Evolutionary conservation across 2,329 filamentous ascomycete species (phyloP), one percentile per base, ranked within the genome.

Genomic region (Ophiocordyceps australis): DNA sequence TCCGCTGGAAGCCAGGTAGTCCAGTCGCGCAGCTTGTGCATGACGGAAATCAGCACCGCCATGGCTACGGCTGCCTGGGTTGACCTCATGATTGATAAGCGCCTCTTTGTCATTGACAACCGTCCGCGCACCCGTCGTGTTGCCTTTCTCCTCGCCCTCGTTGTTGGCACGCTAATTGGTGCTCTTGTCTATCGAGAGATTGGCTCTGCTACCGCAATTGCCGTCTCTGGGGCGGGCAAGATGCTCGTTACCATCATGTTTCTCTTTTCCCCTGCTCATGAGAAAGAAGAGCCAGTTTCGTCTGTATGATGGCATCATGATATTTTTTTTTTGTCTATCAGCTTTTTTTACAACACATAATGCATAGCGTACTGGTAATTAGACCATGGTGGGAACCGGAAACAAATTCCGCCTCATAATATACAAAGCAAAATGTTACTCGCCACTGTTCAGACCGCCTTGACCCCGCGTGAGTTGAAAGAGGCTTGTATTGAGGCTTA

Each of bases 51-150:
- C 37, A 68, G 56, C 30, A 74, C 69, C 1, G 66, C 68, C 15
- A 73, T 73, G 65, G 67, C 65, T 0, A 74, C 68, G 5, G 65
- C 68, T 1, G 67, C 68, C 2, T 73, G 63, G 56, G 51, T 74
- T 2, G 67, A 74, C 37, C 38, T 72, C 28, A 41, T 69, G 26
- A 62, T 70, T 28, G 68, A 74, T 38, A 52, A 52, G 17, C 47
- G 49, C 5, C 43, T 73, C 25, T 54, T 66, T 12, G 43, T 39
- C 5, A 7, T 43, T 7, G 36, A 49, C 10, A 72, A 72, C 36
- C 46, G 59, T 11, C 47, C 57, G 3, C 45, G 65, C 11, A 65
- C 59, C 19, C 46, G 65, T 5, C 46, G 65, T 3, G 41, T 58
- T 4, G 43, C 52, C 20, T 72, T 72, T 32, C 42, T 72, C 22